Conservation (phyloP, 495 filamentous ascomycete species). For the Hyaloscypha bicolor region DNA sequence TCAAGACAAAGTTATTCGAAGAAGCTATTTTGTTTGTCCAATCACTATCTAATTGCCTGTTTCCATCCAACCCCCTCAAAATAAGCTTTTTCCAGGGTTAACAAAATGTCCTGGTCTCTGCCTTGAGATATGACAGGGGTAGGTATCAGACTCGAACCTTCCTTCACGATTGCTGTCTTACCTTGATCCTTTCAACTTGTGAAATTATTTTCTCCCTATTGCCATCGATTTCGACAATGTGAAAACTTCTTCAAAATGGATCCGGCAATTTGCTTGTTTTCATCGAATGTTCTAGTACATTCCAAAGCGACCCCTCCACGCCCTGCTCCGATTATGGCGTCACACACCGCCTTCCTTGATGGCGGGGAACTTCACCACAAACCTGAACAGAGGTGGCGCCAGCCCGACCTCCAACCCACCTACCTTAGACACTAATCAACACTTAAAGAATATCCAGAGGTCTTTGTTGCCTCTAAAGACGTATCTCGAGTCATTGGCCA, state of each 20-base stretch:
- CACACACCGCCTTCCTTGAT: not conserved
- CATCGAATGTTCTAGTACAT: conserved; percentile 4
- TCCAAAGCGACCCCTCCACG: not conserved
- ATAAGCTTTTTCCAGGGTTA: not conserved
- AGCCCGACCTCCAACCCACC: not conserved
- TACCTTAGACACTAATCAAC: not conserved
- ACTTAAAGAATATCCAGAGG: not conserved
- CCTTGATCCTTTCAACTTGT: not conserved
- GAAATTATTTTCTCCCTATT: not conserved
- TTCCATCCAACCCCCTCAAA: not conserved
- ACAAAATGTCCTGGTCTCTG: not conserved
- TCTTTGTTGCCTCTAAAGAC: not conserved
- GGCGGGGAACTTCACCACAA: conserved; percentile 6
- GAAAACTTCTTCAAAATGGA: not conserved
- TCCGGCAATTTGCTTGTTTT: not conserved
- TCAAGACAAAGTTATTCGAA: no score
- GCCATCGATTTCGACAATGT: not conserved
- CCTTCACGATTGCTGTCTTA: not conserved
- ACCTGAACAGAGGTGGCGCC: conserved; percentile 1
- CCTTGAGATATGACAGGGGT: not conserved
- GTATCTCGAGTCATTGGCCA: conserved; percentile 17
- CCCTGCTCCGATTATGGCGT: not conserved
- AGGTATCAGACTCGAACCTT: not conserved
- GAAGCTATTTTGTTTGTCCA: not conserved
- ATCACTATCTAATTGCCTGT: not conserved